Evolutionary conservation across 129 eudicot genomes (phyloP), one percentile per base, ranked within the genome.

Genomic region (Helianthus tuberosus): DNA sequence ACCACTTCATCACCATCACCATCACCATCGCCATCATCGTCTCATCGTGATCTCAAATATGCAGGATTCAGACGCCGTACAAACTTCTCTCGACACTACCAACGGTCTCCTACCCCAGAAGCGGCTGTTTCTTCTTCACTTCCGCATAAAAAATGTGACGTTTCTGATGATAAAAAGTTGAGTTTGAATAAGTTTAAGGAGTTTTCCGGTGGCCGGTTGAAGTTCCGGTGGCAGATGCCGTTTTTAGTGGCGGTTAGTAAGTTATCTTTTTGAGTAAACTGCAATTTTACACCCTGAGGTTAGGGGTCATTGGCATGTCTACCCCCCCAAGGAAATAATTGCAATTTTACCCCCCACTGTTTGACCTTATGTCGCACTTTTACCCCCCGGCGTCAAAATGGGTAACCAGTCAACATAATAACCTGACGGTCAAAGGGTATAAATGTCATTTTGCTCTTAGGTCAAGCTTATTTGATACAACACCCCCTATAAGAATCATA

Each of bases 201-300:
- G 35, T 66, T 78, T 0, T 27, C 61, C 43, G 77, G 78, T 68
- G 61, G 62, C 8, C 66, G 80, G 82, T 59, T 80, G 59, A 83
- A 80, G 32, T 39, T 86, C 64, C 80, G 92, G 71, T 84, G 92
- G 92, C 92, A 62, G 62, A 62, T 80, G 75, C 86, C 92, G 14
- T 81, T 83, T 71, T 55, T 85, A 10, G 79, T 74, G 14, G 82
- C 90, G 5, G 96, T 90, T 10, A 25, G 86, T 77, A 43, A 14
- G 39, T 67, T 64, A 54, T 70, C 50, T n/a, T n/a, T n/a, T n/a
- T n/a, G n/a, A n/a, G n/a, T n/a, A n/a, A n/a, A n/a, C n/a, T n/a
- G n/a, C n/a, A n/a, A n/a, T n/a, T n/a, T n/a, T n/a, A n/a, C n/a
- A n/a, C n/a, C n/a, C n/a, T n/a, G n/a, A n/a, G n/a, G n/a, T n/a